Evolutionary conservation across 495 filamentous ascomycete genomes (phyloP).

Genomic region (Neurospora africana): DNA sequence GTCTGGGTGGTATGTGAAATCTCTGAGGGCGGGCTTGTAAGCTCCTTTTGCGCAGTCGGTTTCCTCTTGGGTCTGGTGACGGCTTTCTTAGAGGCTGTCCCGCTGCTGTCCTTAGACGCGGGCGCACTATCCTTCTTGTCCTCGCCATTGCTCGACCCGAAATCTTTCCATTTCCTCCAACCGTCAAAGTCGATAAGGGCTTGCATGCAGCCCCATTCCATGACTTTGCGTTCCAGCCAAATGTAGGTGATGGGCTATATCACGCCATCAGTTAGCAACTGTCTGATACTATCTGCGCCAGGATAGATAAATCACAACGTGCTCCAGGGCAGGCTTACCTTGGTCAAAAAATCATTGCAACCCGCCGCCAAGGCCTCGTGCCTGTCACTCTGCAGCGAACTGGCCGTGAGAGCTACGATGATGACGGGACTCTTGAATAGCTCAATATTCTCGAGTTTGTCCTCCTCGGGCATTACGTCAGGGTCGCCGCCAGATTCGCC

Average conservation of each 20-base stretch:
- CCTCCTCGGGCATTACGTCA: constrained; percentile 39
- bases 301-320: not conserved
- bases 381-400: constrained; percentile 82
- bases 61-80: not conserved
- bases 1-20: not conserved
- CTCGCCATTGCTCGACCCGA: not conserved
- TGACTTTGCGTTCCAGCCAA: constrained; percentile 94
- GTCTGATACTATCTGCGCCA: not conserved
- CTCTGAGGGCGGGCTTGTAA: not conserved
- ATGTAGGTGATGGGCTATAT: constrained; percentile 87
- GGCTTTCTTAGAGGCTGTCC: not conserved
- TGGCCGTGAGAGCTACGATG: constrained; percentile 92
- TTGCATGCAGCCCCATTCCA: constrained; percentile 99
- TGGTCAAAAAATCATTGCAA: constrained; percentile 97
- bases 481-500: constrained; percentile 18
- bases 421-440: constrained; percentile 95
- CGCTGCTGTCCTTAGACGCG: not conserved
- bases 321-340: constrained; percentile 47
- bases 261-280: constrained; percentile 4
- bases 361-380: constrained; percentile 92
- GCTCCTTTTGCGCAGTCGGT: not conserved
- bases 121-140: not conserved
- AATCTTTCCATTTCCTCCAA: constrained; percentile 95
- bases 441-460: constrained; percentile 57
- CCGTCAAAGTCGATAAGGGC: constrained; percentile 97